These are phyloP conservation scores for Rhodotorula sp. DNA, from an alignment of 1,284 basidiomycete genomes.

Conservation along the genomic window DNA sequence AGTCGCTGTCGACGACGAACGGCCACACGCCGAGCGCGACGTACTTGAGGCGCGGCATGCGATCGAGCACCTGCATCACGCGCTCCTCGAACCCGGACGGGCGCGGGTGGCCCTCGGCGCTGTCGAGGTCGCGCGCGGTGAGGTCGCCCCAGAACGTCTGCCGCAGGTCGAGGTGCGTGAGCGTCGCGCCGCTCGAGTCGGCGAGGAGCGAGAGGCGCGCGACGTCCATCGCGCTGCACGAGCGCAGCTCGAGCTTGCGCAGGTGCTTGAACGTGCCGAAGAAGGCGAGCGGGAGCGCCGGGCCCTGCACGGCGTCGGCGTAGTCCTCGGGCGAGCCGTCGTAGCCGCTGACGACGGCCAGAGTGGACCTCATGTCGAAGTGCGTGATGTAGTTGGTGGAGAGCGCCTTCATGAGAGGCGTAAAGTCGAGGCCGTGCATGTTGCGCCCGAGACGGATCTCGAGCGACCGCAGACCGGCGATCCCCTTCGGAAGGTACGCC, in stretches of 20 bases:
- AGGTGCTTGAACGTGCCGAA: not conserved
- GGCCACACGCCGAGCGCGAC: not conserved
- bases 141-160: not conserved
- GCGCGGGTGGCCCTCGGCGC: not conserved
- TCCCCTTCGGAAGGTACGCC: not conserved
- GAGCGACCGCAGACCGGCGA: not conserved
- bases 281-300: not conserved
- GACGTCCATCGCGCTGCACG: not conserved
- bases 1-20: not conserved
- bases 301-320: not conserved
- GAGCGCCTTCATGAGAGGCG: too few species aligned
- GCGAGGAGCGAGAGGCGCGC: not conserved
- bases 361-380: too few species aligned
- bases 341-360: too few species aligned
- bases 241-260: not conserved
- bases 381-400: too few species aligned
- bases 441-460: not conserved
- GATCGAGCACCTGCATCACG: not conserved
- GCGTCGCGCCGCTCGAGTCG: not conserved
- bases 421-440: too few species aligned
- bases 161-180: not conserved
- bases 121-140: not conserved
- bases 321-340: not conserved
- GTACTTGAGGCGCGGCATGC: not conserved
- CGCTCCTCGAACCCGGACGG: not conserved